Evolutionary conservation across 306 rosid genomes (phyloP).

Genomic region (Pterocarpus macrocarpus): DNA sequence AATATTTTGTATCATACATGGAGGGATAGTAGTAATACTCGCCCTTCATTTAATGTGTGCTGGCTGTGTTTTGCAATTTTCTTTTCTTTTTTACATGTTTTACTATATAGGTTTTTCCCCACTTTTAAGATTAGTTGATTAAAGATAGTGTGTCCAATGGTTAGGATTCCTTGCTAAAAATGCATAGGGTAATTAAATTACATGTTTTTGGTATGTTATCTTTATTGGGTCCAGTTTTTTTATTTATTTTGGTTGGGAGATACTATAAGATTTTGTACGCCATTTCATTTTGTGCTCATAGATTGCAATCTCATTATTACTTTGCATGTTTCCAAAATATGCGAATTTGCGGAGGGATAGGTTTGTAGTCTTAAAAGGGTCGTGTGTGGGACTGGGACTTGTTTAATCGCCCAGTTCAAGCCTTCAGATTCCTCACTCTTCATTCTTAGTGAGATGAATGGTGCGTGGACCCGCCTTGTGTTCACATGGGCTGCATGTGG

Average conservation of each 20-base stretch:
- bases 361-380: slow-evolving; percentile 38
- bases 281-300: slow-evolving; percentile 15
- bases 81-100: not conserved
- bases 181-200: slow-evolving; percentile 58
- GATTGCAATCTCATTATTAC: slow-evolving; percentile 55
- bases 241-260: slow-evolving; percentile 17
- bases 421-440: slow-evolving; percentile 26
- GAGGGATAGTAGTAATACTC: slow-evolving; percentile 64
- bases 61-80: slow-evolving; percentile 47
- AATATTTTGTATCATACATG: slow-evolving; percentile 70
- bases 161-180: slow-evolving; percentile 65
- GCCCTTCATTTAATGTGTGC: slow-evolving; percentile 65
- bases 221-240: not conserved
- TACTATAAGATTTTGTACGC: slow-evolving; percentile 46
- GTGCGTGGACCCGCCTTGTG: slow-evolving; percentile 52
- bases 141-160: slow-evolving; percentile 63
- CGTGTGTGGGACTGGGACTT: slow-evolving; percentile 39
- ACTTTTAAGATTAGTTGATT: slow-evolving; percentile 48
- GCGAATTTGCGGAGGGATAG: slow-evolving; percentile 35
- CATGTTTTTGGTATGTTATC: slow-evolving; percentile 44
- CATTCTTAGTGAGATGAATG: slow-evolving; percentile 24
- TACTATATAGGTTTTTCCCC: slow-evolving; percentile 38
- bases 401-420: slow-evolving; percentile 45
- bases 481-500: slow-evolving; percentile 73
- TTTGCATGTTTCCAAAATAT: slow-evolving; percentile 57